These are phyloP conservation scores for Penicillium nucicola DNA, from an alignment of 495 filamentous ascomycete species.

Conservation along the genomic window DNA sequence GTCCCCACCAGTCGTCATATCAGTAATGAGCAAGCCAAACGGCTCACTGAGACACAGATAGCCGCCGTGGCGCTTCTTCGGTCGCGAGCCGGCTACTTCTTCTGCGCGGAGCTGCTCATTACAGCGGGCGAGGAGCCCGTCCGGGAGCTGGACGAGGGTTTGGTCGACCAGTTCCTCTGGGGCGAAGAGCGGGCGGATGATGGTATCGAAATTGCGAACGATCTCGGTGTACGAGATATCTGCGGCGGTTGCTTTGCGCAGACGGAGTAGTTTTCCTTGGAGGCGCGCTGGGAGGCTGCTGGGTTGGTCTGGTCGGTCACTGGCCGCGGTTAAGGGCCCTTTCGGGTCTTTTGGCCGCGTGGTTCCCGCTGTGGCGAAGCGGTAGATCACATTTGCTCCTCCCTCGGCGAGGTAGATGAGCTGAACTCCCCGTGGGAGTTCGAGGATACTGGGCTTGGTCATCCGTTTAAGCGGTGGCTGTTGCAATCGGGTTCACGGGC, in stretches of 20 bases:
- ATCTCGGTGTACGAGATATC: constrained; percentile 54
- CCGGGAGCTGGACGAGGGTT: constrained; percentile 50
- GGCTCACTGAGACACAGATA: constrained; percentile 56
- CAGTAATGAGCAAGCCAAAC: constrained; percentile 70
- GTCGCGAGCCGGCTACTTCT: constrained; percentile 29
- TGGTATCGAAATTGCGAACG: constrained; percentile 53
- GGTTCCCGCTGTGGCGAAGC: constrained; percentile 39
- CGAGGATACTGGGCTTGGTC: constrained; percentile 35
- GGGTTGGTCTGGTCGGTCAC: neutral
- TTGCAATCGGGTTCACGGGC: neutral
- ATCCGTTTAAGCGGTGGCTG: constrained; percentile 25
- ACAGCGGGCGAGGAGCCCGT: constrained; percentile 41
- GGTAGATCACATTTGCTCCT: constrained; percentile 70
- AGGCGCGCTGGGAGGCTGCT: constrained; percentile 26
- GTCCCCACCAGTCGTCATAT: constrained; percentile 64
- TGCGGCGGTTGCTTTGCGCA: constrained; percentile 60
- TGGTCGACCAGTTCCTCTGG: constrained; percentile 59
- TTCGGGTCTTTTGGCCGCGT: constrained; percentile 12
- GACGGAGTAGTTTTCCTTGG: constrained; percentile 56
- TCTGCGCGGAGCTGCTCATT: constrained; percentile 48
- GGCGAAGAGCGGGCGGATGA: constrained; percentile 56
- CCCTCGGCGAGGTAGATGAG: constrained; percentile 62
- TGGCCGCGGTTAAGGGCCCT: neutral
- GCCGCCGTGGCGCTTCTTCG: constrained; percentile 49
- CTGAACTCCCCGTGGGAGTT: constrained; percentile 40